Base-by-base conservation (phyloP, 305 asterid species). In the Fraxinus angustifolia region DNA sequence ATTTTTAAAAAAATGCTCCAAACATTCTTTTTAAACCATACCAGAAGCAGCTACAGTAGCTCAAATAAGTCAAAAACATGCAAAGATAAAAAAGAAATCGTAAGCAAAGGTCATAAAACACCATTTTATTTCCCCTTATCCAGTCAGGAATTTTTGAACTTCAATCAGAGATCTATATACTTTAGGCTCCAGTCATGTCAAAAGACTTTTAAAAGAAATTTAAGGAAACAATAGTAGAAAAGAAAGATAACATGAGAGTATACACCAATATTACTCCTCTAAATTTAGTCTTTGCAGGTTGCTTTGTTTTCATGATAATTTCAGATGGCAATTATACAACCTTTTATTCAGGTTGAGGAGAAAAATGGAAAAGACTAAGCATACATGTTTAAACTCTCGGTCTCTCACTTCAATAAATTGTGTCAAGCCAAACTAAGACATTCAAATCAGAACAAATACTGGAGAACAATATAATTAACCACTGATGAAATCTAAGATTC, bases 401-500 rank as follows among this genome's bases (percentile, higher is more conserved):
- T 68, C 31, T 48, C 33, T 65, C 12, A 30, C 62, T 68, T 19
- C 34, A 38, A 72, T 53, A 30, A 36, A 17, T 72, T 11, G 38
- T 40, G 26, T 21, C 42, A 70, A 72, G 28, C 73, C 28, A 38
- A 35, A 84, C 34, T 17, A 62, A 28, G 75, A 70, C 21, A 58
- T 78, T 28, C 56, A 67, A 75, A 76, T 79, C 7, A 74, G 56
- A 73, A 50, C 8, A 65, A 16, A 68, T 21, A 76, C 68, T 17
- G 10, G 60, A 33, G 48, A 68, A 42, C 77, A 62, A 75, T 71
- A 45, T 48, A 31, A 45, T 4, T n/a, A 19, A 7, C 67, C 16
- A 74, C 68, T 35, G 56, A 77, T n/a, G 80, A 73, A 65, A 5
- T 16, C 35, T 53, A 81, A 38, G 71, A 72, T 65, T 40, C 67